Base-by-base conservation (phyloP, 805 yeast genomes). In the Isabelozyma rhagii region DNA sequence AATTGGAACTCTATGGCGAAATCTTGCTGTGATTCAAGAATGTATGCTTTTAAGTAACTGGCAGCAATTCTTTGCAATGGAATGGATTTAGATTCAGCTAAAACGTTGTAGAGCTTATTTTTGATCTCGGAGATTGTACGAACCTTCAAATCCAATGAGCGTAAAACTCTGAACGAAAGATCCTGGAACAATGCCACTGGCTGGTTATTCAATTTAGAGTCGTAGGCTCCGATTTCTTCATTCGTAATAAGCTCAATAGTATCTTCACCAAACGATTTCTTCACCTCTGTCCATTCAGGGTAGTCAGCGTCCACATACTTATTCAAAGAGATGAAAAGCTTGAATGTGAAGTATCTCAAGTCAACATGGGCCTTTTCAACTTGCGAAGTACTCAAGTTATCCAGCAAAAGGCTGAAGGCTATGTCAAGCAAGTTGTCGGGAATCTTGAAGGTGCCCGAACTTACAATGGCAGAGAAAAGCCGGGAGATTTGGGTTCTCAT, bases 1-100 rank as follows among this genome's bases (percentile, higher is more conserved):
- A 87, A 68, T 49, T 84, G 85, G 54, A 74, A 79, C 46, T 86
- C 90, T 45, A 87, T 76, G 2, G 84, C 85, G 34, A 77, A 61
- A 17, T 79, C 82, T 56, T 84, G 84, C 57, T 85, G 92, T 29
- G 63, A 66, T 13, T 63, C 63, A 5, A 72, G 61, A 36, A 85
- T 76, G 17, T 78, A 44, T 9, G 53, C 58, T 18, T 63, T 65
- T 44, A 85, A 63, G 13, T 80, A 54, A 1, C 54, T 49, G 3
- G 75, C 68, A 5, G 75, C 67, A 4, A 79, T 60, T 57, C 85
- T 71, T 60, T 79, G 82, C 17, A 79, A 44, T 11, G 56, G 51
- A 11, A 53, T 45, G 43, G 59, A 61, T 3, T 54, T 51, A 8
- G 59, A 53, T 4, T 47, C 31, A 1, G 47, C 11, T 18, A 71